These are phyloP conservation scores for Coemansia sp. DNA, from an alignment of 371 early-diverging fungal species.

Conservation along the genomic window DNA sequence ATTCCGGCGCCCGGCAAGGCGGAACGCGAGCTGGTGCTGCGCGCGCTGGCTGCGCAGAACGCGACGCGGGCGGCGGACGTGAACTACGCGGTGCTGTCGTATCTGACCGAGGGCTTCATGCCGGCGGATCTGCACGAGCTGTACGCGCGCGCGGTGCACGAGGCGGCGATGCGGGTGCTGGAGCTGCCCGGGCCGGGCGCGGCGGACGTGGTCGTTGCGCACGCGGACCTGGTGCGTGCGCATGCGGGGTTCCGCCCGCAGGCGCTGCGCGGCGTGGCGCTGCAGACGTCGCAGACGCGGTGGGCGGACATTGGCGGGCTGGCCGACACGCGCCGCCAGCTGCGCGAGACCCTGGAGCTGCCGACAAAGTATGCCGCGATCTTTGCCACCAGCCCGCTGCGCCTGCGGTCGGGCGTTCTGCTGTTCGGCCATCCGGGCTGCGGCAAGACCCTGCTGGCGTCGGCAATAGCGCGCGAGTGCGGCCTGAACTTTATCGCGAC, in stretches of 20 bases:
- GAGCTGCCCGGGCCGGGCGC: neutral
- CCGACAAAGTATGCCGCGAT: slow-evolving; percentile 91
- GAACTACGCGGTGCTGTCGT: slow-evolving; percentile 72
- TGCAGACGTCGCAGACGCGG: slow-evolving; percentile 72
- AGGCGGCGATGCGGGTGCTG: slow-evolving; percentile 67
- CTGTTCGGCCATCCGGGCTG: slow-evolving; percentile 99
- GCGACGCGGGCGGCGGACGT: slow-evolving; percentile 54
- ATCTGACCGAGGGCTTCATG: slow-evolving; percentile 86
- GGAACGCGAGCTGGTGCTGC: slow-evolving; percentile 56
- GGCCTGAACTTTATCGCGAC: slow-evolving; percentile 94
- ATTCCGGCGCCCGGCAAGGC: slow-evolving; percentile 43
- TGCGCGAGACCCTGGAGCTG: slow-evolving; percentile 93
- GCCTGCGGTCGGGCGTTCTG: slow-evolving; percentile 90
- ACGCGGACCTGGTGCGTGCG: slow-evolving; percentile 72
- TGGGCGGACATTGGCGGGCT: slow-evolving; percentile 94
- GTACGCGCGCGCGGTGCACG: slow-evolving; percentile 79
- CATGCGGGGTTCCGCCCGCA: slow-evolving; percentile 79
- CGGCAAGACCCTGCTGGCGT: slow-evolving; percentile 99
- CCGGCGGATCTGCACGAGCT: slow-evolving; percentile 82
- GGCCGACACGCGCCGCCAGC: slow-evolving; percentile 71
- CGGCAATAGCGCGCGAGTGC: slow-evolving; percentile 94
- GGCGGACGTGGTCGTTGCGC: slow-evolving; percentile 50
- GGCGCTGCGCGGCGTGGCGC: slow-evolving; percentile 77
- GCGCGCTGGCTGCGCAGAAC: slow-evolving; percentile 57
- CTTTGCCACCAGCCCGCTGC: slow-evolving; percentile 82